Conservation (phyloP, 257 asterid species). For the Solanum microdontum region DNA sequence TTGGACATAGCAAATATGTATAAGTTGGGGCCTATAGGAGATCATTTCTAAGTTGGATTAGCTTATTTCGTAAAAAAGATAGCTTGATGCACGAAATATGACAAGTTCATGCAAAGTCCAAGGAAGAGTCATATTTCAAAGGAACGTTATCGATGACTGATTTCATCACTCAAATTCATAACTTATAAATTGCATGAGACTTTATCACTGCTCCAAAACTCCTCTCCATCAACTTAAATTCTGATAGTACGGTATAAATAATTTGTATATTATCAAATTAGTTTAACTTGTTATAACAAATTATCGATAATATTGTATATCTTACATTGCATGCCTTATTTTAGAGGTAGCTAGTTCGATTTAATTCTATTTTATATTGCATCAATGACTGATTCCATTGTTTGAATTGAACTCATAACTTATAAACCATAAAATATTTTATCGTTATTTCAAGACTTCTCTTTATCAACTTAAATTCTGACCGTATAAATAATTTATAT, state of each 20-base stretch:
- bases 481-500: not conserved
- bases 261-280: not conserved
- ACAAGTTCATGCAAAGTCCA: not conserved
- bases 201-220: not conserved
- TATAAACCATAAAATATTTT: not conserved
- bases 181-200: not conserved
- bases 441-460: not conserved
- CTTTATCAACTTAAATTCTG: not conserved
- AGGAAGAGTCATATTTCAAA: not conserved
- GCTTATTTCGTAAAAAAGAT: not conserved
- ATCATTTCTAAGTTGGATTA: not conserved
- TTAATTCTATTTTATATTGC: too few species aligned
- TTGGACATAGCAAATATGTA: conserved; percentile 10
- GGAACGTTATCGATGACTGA: not conserved
- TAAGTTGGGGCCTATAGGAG: not conserved
- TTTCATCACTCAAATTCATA: not conserved
- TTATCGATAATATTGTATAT: not conserved
- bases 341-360: not conserved
- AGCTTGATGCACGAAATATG: not conserved
- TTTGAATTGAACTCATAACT: not conserved
- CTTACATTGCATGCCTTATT: not conserved
- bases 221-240: not conserved
- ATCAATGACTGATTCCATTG: not conserved
- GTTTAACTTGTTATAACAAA: not conserved
- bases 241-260: accelerated